Base-by-base conservation (phyloP, 441 rosid genomes). In the Adansonia rubrostipa region DNA sequence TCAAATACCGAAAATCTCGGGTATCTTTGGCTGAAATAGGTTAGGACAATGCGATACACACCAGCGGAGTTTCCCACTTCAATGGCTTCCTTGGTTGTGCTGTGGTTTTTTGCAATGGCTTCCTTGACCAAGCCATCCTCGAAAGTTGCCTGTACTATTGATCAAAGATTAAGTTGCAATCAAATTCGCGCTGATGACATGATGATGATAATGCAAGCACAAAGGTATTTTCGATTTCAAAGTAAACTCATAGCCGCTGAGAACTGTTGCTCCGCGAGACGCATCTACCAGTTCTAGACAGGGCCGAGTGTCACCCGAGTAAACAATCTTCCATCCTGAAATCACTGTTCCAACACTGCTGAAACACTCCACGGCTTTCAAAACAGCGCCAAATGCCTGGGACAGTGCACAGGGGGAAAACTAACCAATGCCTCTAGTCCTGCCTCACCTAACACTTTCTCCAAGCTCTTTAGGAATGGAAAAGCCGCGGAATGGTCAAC, bases 11-110 rank as follows among this genome's bases (percentile, higher is more conserved):
- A 98, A 57, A 96, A 88, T 84, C 91, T 94, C 0, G 97, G 98
- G 83, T 94, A 92, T 85, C 97, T 82, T 87, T 94, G 97, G 88
- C 99, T 92, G 94, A 96, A 96, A 85, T 96, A 98, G 19, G 99
- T 92, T 2, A 96, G 96, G 84, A 96, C 70, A 61, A 94, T 88
- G 6, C 96, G 87, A 79, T 96, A 92, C 22, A 78, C 98, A 22
- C 89, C 93, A 0, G 97, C 97, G 0, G 90, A 73, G 17, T 89
- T 80, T 33, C 99, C 97, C 6, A 89, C 86, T 71, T 91, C 95
- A 28, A 96, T 87, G 33, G 99, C 97, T 89, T 96, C 99, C 85
- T 89, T 86, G 5, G 98, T 94, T 6, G 99, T 96, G 93, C 99
- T 94, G 85, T 96, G 99, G 88, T 94, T 94, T 80, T 80, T 92